phyloP scores from a whole-genome alignment of 2,329 filamentous ascomycete genomes.

The Ophioceras dolichostomum region DNA sequence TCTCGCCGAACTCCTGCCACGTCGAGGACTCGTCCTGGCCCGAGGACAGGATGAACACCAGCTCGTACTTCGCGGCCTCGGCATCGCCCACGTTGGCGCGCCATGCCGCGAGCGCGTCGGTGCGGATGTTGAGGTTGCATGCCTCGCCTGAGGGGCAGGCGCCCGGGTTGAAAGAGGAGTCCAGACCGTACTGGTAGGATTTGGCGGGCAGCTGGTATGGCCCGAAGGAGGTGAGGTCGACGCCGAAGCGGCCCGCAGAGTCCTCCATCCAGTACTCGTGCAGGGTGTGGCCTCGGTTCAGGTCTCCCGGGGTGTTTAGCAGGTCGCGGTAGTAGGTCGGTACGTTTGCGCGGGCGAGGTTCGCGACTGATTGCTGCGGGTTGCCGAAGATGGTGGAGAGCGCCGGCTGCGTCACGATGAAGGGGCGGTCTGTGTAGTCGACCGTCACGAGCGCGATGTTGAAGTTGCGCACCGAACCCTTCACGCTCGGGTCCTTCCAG shows the following conservation, averaged over 20 bases:
- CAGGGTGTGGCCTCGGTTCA: slow-evolving; percentile 38
- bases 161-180: slow-evolving; percentile 32
- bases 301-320: slow-evolving; percentile 33
- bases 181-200: slow-evolving; percentile 37
- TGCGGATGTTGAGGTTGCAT: slow-evolving; percentile 34
- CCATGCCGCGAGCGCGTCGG: slow-evolving; percentile 35
- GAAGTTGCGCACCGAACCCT: slow-evolving; percentile 36
- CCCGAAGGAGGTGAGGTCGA: slow-evolving; percentile 39
- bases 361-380: slow-evolving; percentile 28
- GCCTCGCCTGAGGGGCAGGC: slow-evolving; percentile 28
- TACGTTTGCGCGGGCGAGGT: slow-evolving; percentile 29
- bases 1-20: slow-evolving; percentile 45
- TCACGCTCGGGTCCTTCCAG: slow-evolving; percentile 30
- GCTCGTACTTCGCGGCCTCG: slow-evolving; percentile 32
- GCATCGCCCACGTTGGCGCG: slow-evolving; percentile 35
- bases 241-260: slow-evolving; percentile 36
- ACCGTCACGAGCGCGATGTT: slow-evolving; percentile 41
- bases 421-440: slow-evolving; percentile 36
- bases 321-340: slow-evolving; percentile 37
- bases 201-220: slow-evolving; percentile 33
- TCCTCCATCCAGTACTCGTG: slow-evolving; percentile 48
- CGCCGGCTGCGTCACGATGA: slow-evolving; percentile 31
- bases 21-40: slow-evolving; percentile 42
- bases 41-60: slow-evolving; percentile 40
- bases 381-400: slow-evolving; percentile 37